Conservation (phyloP, 2,329 filamentous ascomycete genomes). For the Pestalotiopsis sp. region DNA sequence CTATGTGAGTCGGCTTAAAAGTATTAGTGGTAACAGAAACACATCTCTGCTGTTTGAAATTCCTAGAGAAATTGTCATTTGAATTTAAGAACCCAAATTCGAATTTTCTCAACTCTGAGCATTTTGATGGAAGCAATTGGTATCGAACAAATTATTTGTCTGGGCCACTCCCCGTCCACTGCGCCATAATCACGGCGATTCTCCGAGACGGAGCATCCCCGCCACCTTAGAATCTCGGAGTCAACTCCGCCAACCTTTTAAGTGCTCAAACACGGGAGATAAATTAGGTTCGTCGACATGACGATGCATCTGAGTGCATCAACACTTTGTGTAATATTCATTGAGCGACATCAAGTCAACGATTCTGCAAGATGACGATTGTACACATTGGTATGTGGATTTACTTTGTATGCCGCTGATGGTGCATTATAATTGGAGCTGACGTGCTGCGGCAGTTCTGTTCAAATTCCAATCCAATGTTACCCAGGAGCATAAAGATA, state of each 20-base stretch:
- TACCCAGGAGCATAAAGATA: slow-evolving; percentile 42
- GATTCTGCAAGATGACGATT: not conserved
- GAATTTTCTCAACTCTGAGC: too few relatives aligned
- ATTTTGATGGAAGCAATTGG: too few relatives aligned
- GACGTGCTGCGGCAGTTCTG: slow-evolving; percentile 39
- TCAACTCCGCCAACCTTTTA: not conserved
- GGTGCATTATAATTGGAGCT: not conserved
- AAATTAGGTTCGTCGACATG: not conserved
- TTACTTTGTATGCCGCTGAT: too few relatives aligned
- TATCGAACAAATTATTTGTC: too few relatives aligned
- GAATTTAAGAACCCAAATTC: too few relatives aligned
- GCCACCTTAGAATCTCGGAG: not conserved
- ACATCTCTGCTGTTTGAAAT: too few relatives aligned
- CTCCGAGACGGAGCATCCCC: not conserved
- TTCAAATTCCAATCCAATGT: slow-evolving; percentile 52
- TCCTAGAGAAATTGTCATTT: too few relatives aligned
- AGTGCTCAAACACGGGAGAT: not conserved
- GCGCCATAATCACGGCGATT: not conserved
- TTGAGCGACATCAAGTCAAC: not conserved
- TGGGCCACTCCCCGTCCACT: not conserved
- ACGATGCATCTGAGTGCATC: not conserved
- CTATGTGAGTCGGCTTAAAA: too few relatives aligned
- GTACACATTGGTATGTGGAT: not conserved
- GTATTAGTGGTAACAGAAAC: too few relatives aligned
- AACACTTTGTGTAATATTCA: not conserved